Conservation (phyloP, 1,284 basidiomycete species). For the Papiliotrema fonsecae region DNA sequence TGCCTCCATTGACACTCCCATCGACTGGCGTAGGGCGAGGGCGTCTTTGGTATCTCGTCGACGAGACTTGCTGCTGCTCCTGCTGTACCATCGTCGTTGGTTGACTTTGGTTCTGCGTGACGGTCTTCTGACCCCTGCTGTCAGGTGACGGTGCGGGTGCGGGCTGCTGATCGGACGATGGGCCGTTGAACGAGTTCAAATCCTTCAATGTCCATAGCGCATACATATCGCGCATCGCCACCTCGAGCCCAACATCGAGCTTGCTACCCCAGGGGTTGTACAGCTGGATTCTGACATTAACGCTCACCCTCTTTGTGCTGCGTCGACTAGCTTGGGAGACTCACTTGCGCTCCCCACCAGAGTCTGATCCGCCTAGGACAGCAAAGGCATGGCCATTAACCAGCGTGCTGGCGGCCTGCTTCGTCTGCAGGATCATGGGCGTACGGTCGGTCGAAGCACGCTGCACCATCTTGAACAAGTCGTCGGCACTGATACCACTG, state of each 20-base stretch:
- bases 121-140: too few relatives aligned
- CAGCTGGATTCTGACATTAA: constrained; percentile 1
- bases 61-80: too few relatives aligned
- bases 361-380: neutral
- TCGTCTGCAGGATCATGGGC: constrained; percentile 4
- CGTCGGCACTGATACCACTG: neutral
- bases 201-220: neutral
- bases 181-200: neutral
- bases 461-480: neutral
- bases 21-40: too few relatives aligned
- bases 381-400: constrained; percentile 3
- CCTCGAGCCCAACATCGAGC: neutral
- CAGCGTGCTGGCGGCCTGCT: neutral
- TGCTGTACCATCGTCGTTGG: too few relatives aligned
- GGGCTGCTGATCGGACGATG: too few relatives aligned
- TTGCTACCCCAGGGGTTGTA: constrained; percentile 7
- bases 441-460: neutral
- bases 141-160: too few relatives aligned
- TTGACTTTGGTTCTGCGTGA: too few relatives aligned
- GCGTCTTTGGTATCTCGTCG: too few relatives aligned
- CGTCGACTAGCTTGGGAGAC: neutral
- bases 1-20: too few relatives aligned
- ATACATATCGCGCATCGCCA: neutral
- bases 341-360: constrained; percentile 1
- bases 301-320: neutral